Percentiles rank a stretch among this genome's conserved stretches.
These are phyloP conservation scores for Plasmodium falciparum DNA, from an alignment of 169 alveolate species.

Conservation along the genomic window DNA sequence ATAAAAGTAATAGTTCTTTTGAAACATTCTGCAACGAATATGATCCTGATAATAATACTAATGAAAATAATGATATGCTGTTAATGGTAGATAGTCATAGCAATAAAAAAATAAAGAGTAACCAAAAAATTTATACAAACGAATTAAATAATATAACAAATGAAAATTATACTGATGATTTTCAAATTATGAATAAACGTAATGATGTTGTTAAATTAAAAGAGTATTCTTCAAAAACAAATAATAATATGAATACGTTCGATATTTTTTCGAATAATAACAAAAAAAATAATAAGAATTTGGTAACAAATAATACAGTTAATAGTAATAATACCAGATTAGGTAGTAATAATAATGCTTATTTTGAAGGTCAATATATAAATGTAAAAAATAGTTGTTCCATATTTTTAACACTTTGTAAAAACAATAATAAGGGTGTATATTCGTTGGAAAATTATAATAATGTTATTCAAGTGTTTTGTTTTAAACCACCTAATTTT, in stretches of 20 bases:
- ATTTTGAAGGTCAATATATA: conserved; percentile 85
- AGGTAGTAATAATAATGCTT: conserved; percentile 2
- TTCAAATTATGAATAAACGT: not conserved
- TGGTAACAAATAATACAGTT: not conserved
- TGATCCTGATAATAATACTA: not conserved
- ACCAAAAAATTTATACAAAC: not conserved
- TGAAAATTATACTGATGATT: not conserved
- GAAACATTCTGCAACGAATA: not conserved
- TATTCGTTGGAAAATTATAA: conserved; percentile 97
- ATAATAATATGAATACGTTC: not conserved
- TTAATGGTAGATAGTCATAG: too few relatives aligned
- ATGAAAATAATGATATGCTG: not conserved
- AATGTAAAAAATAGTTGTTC: conserved; percentile 94
- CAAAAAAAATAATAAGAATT: not conserved
- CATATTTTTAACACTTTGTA: conserved; percentile 98
- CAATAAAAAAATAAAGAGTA: not conserved
- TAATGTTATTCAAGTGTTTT: conserved; percentile 93
- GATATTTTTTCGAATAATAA: too few relatives aligned
- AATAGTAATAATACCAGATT: not conserved
- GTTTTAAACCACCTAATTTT: conserved; percentile 94
- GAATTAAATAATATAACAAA: not conserved
- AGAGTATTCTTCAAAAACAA: not conserved
- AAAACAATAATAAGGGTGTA: conserved; percentile 97
- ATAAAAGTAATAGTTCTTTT: conserved; percentile 5
- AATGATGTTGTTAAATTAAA: not conserved